These are phyloP conservation scores for Fulvia fulva DNA, from an alignment of 2,329 filamentous ascomycete species.

Conservation along the genomic window DNA sequence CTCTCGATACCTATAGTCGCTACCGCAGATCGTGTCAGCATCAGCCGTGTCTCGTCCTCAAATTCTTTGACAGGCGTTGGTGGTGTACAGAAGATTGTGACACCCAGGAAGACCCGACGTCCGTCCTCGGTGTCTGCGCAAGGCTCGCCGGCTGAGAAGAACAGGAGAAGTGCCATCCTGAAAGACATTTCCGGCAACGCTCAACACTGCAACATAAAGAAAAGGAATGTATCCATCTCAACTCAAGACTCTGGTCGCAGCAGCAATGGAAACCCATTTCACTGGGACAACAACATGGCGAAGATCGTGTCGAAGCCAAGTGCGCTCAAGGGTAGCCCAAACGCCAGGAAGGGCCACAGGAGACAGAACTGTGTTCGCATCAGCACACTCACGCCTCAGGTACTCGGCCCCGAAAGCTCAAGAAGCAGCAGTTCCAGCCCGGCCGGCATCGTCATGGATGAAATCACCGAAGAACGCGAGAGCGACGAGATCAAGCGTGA, in stretches of 20 bases:
- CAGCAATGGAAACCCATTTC: conserved; percentile 45
- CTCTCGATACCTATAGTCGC: conserved; percentile 32
- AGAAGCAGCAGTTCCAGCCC: conserved; percentile 33
- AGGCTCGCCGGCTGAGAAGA: conserved; percentile 39
- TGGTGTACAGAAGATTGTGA: conserved; percentile 30
- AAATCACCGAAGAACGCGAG: conserved; percentile 38
- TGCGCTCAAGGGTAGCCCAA: conserved; percentile 43
- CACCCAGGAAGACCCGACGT: conserved; percentile 28
- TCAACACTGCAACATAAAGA: conserved; percentile 21
- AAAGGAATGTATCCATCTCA: conserved; percentile 38
- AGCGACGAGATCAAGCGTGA: conserved; percentile 16
- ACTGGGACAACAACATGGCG: conserved; percentile 38
- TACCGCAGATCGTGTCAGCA: conserved; percentile 34
- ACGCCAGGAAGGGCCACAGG: conserved; percentile 41
- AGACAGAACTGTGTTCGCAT: conserved; percentile 46
- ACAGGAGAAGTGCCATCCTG: conserved; percentile 26
- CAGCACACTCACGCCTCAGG: conserved; percentile 40
- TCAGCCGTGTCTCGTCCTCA: conserved; percentile 35
- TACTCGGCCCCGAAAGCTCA: conserved; percentile 35
- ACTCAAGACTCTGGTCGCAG: conserved; percentile 38
- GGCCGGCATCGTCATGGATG: conserved; percentile 32
- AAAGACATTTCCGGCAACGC: conserved; percentile 34
- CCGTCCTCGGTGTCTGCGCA: conserved; percentile 34
- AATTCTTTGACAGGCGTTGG: conserved; percentile 24
- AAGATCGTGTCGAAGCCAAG: conserved; percentile 38